A percentile compares a stretch with the other conserved stretches of the same genome.
Conservation (phyloP, 768 basidiomycete genomes). For the Kwoniella newhampshirensis region DNA sequence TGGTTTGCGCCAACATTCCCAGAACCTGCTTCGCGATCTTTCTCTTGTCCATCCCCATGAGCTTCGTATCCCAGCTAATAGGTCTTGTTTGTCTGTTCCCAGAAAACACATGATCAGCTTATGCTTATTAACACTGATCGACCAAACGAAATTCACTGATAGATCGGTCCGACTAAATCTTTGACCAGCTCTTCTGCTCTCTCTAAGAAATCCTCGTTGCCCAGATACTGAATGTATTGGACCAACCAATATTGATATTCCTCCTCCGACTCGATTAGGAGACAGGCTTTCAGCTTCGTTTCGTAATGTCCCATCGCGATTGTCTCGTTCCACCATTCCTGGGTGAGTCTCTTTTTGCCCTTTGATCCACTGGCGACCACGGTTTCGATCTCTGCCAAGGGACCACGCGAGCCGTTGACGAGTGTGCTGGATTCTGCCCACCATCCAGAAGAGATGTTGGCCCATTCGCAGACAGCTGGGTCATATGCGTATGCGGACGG, state of each 20-base stretch:
- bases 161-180: conserved; percentile 85
- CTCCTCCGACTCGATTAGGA: conserved; percentile 70
- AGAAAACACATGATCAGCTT: background rate
- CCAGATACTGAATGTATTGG: conserved; percentile 77
- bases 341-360: conserved; percentile 42
- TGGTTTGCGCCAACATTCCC: conserved; percentile 2
- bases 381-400: conserved; percentile 51
- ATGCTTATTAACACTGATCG: background rate
- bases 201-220: conserved; percentile 80
- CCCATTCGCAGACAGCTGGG: conserved; percentile 64
- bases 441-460: conserved; percentile 76
- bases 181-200: conserved; percentile 89
- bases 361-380: conserved; percentile 22
- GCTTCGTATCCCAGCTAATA: conserved; percentile 67
- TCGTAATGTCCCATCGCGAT: conserved; percentile 87
- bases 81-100: conserved; percentile 57
- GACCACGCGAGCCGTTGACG: background rate
- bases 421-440: conserved; percentile 70
- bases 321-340: conserved; percentile 78
- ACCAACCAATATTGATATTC: conserved; percentile 79
- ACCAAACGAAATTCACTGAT: conserved; percentile 63
- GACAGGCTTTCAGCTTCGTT: conserved; percentile 71
- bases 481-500: conserved; percentile 83
- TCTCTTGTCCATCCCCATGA: conserved; percentile 73
- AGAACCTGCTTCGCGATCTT: conserved; percentile 76